These are phyloP conservation scores for Talaromyces islandicus DNA, from an alignment of 2,329 filamentous ascomycete species.

Conservation along the genomic window DNA sequence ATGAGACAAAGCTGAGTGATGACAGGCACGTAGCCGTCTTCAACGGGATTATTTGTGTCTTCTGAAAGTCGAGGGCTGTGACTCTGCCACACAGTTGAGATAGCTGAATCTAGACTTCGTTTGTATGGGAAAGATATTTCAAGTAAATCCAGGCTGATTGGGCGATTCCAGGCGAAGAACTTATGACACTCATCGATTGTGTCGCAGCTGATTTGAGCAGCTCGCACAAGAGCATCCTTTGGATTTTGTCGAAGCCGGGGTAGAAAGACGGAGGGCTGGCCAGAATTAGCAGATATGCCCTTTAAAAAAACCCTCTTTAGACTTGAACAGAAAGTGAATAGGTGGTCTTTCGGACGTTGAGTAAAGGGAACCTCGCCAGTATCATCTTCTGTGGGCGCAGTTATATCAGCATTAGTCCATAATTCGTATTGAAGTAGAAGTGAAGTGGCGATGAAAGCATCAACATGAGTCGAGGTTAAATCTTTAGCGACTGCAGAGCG, in stretches of 20 bases:
- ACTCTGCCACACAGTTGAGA: background rate
- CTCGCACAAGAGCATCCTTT: background rate
- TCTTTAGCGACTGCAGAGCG: background rate
- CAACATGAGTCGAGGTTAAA: constrained; percentile 7
- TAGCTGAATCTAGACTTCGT: background rate
- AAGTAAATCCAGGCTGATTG: background rate
- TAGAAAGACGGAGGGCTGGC: background rate
- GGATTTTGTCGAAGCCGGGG: background rate
- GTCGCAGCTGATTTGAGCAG: background rate
- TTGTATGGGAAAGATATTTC: background rate
- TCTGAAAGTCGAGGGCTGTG: background rate
- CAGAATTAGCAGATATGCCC: background rate
- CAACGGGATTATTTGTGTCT: background rate
- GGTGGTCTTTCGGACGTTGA: background rate
- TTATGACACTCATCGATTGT: constrained; percentile 1
- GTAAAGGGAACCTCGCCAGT: background rate
- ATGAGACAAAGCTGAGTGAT: constrained; percentile 8
- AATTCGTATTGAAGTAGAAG: constrained; percentile 8
- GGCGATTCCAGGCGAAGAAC: background rate
- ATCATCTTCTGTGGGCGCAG: background rate
- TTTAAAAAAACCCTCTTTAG: constrained; percentile 9
- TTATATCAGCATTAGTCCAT: constrained; percentile 4
- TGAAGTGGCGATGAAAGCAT: constrained; percentile 9
- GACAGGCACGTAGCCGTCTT: background rate
- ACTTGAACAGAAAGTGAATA: constrained; percentile 8